phyloP scores from a whole-genome alignment of 202 grass and related monocot species.

The Carex arenaria region DNA sequence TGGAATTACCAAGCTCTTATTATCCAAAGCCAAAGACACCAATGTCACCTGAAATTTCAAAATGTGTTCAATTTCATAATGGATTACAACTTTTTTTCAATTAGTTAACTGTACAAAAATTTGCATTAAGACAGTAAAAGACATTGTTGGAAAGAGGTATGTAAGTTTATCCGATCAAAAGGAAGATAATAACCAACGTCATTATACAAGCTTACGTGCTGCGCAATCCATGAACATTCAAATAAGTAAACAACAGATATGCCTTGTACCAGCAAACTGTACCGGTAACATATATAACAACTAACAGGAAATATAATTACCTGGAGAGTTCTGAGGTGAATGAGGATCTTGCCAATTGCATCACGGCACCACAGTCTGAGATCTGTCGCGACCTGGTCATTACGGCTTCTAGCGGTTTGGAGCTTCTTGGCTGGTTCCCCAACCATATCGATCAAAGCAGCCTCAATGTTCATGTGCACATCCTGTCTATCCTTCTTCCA shows the following conservation, averaged over 20 bases:
- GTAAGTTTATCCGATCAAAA: background rate
- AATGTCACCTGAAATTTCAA: conserved; percentile 68
- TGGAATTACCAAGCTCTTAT: conserved; percentile 88
- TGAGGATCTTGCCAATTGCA: conserved; percentile 88
- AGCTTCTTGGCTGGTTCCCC: conserved; percentile 96
- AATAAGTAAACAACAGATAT: background rate
- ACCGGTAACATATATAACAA: background rate
- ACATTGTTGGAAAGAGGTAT: background rate
- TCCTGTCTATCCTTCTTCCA: conserved; percentile 87
- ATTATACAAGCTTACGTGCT: background rate
- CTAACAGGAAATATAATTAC: conserved; percentile 35
- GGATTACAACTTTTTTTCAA: background rate
- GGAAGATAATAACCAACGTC: background rate
- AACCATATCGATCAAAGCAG: conserved; percentile 76
- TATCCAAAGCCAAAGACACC: conserved; percentile 69
- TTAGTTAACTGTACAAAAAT: background rate
- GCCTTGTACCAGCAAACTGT: background rate
- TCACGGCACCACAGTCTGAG: conserved; percentile 90
- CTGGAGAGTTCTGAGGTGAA: conserved; percentile 76
- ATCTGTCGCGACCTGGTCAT: conserved; percentile 91
- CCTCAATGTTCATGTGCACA: conserved; percentile 98
- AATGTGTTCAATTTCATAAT: conserved; percentile 16
- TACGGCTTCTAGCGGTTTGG: conserved; percentile 89
- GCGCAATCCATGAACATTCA: background rate
- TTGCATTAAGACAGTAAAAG: background rate